These are phyloP conservation scores for Scleroderma citrinum DNA, from an alignment of 768 basidiomycete species.

Conservation along the genomic window DNA sequence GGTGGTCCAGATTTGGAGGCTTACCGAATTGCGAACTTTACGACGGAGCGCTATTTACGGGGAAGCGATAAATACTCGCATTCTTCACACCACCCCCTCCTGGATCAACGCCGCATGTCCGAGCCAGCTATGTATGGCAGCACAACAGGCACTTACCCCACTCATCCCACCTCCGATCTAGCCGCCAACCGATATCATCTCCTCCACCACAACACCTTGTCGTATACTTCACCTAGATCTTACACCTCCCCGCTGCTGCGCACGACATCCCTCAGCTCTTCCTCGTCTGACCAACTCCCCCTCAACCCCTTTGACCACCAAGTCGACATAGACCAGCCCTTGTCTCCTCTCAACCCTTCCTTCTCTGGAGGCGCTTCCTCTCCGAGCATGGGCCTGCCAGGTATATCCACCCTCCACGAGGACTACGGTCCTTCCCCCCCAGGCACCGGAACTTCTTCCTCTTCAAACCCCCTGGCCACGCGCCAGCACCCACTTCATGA, in stretches of 20 bases:
- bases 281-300: constrained; percentile 33
- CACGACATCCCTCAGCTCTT: constrained; percentile 38
- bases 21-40: constrained; percentile 32
- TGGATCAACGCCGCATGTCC: constrained; percentile 65
- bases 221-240: constrained; percentile 28
- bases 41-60: constrained; percentile 37
- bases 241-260: constrained; percentile 40
- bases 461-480: constrained; percentile 36
- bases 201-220: constrained; percentile 35
- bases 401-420: constrained; percentile 38
- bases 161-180: constrained; percentile 27
- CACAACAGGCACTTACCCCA: constrained; percentile 33
- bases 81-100: constrained; percentile 29
- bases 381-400: constrained; percentile 27
- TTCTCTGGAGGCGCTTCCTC: constrained; percentile 41
- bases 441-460: constrained; percentile 55
- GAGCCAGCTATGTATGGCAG: constrained; percentile 50
- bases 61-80: constrained; percentile 30
- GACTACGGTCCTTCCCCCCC: constrained; percentile 59
- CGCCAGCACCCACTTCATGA: constrained; percentile 16
- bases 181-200: constrained; percentile 34
- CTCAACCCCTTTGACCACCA: constrained; percentile 28
- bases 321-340: constrained; percentile 39
- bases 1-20: constrained; percentile 34
- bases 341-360: constrained; percentile 50